Percentiles rank a stretch among this genome's conserved stretches.
These are phyloP conservation scores for Fusarium lateritium DNA, from an alignment of 2,329 filamentous ascomycete genomes.

Conservation along the genomic window DNA sequence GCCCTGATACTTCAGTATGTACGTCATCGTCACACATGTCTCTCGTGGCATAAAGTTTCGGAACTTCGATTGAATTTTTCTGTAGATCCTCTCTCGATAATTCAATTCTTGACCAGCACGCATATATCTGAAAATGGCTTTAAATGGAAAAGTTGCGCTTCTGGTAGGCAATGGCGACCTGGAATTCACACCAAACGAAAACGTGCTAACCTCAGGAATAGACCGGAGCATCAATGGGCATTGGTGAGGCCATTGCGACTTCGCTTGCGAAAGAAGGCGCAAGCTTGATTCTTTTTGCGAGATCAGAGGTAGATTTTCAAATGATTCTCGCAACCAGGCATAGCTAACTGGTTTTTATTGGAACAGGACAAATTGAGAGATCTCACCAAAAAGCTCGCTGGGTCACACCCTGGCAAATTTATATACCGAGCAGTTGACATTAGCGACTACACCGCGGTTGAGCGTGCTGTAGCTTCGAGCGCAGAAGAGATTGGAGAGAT, in stretches of 20 bases:
- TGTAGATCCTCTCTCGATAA: too few species aligned
- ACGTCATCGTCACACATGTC: too few species aligned
- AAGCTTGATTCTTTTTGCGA: not conserved
- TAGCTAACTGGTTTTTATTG: not conserved
- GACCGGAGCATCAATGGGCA: constrained; percentile 31
- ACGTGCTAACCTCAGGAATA: accelerated
- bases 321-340: too few species aligned
- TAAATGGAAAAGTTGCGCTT: too few species aligned
- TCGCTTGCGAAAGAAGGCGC: constrained; percentile 3
- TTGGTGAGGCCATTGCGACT: constrained; percentile 12
- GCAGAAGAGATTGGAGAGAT: constrained; percentile 22
- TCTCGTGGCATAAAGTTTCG: too few species aligned
- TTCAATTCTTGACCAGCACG: too few species aligned
- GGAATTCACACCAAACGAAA: accelerated
- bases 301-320: too few species aligned
- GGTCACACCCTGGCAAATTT: not conserved
- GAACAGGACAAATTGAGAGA: not conserved
- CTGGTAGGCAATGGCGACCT: too few species aligned
- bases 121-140: too few species aligned
- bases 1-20: too few species aligned
- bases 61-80: too few species aligned
- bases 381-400: not conserved
- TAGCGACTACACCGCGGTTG: not conserved
- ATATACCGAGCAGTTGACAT: not conserved
- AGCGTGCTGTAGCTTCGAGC: not conserved